A percentile compares a stretch with the other conserved stretches of the same genome.
Conservation (phyloP, 768 basidiomycete genomes). For the Coprinellus aureogranulatus region DNA sequence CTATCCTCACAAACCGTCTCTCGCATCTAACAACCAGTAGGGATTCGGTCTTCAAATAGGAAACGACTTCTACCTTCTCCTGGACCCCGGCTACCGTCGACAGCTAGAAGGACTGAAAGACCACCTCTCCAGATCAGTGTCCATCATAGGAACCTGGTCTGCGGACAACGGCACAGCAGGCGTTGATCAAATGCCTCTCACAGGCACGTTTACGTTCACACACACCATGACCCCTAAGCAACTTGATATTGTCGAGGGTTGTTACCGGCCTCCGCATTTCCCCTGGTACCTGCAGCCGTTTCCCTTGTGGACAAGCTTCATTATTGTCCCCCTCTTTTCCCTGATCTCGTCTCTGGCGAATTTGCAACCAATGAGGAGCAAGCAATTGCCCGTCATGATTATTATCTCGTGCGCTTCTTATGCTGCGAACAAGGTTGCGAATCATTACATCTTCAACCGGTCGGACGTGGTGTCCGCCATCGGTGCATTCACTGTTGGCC, state of each 20-base stretch:
- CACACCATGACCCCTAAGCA: slow-evolving; percentile 46
- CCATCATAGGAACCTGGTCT: slow-evolving; percentile 65
- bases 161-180: slow-evolving; percentile 51
- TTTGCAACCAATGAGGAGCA: slow-evolving; percentile 70
- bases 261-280: slow-evolving; percentile 62
- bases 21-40: slow-evolving; percentile 21
- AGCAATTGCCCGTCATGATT: slow-evolving; percentile 79
- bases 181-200: slow-evolving; percentile 41
- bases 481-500: slow-evolving; percentile 77
- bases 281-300: slow-evolving; percentile 82
- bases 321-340: slow-evolving; percentile 77
- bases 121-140: slow-evolving; percentile 44
- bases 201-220: slow-evolving; percentile 67
- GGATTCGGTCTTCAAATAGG: slow-evolving; percentile 86
- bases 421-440: slow-evolving; percentile 77
- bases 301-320: slow-evolving; percentile 72
- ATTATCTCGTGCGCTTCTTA: slow-evolving; percentile 78
- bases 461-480: slow-evolving; percentile 84
- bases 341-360: slow-evolving; percentile 71
- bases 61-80: slow-evolving; percentile 72
- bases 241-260: slow-evolving; percentile 58
- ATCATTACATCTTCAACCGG: slow-evolving; percentile 81
- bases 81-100: slow-evolving; percentile 57
- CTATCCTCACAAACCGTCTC: not conserved
- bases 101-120: slow-evolving; percentile 54